phyloP scores from a whole-genome alignment of 257 asterid genomes.

The Scutellaria baicalensis region DNA sequence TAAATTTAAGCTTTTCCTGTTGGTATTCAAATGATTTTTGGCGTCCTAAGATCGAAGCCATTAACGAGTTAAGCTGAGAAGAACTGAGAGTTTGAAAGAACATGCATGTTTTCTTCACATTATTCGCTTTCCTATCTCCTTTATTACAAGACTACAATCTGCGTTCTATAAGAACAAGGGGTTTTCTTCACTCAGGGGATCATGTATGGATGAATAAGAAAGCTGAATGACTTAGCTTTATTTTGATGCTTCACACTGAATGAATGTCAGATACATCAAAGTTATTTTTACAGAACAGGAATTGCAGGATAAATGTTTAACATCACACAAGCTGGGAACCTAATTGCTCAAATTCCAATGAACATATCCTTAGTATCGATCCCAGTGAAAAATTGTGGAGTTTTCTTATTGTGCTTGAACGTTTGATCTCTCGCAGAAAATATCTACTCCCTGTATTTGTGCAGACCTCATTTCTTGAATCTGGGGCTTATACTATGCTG shows the following conservation, averaged over 20 bases:
- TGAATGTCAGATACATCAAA: constrained; percentile 17
- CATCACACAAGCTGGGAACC: constrained; percentile 42
- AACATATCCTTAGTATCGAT: constrained; percentile 18
- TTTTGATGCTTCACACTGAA: constrained; percentile 29
- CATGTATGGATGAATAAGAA: background rate
- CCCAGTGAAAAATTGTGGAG: constrained; percentile 2
- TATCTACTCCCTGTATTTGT: background rate
- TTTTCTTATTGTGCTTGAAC: constrained; percentile 3
- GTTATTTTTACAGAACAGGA: constrained; percentile 20
- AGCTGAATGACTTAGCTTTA: constrained; percentile 11
- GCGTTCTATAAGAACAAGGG: background rate
- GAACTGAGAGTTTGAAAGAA: background rate
- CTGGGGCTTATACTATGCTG: constrained; percentile 36
- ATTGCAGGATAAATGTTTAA: constrained; percentile 33
- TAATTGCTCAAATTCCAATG: constrained; percentile 21
- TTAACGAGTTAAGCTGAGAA: background rate
- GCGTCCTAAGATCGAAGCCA: background rate
- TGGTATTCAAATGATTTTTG: no score
- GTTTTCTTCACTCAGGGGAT: background rate
- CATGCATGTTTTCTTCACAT: background rate
- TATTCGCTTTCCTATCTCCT: background rate
- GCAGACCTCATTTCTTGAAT: background rate
- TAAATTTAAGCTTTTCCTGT: no score
- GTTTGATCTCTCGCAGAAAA: background rate
- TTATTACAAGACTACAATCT: background rate